Percentiles rank a stretch among this genome's conserved stretches.
Evolutionary conservation across 805 yeast genomes (phyloP).

Genomic region (Candida namnaoensis): DNA sequence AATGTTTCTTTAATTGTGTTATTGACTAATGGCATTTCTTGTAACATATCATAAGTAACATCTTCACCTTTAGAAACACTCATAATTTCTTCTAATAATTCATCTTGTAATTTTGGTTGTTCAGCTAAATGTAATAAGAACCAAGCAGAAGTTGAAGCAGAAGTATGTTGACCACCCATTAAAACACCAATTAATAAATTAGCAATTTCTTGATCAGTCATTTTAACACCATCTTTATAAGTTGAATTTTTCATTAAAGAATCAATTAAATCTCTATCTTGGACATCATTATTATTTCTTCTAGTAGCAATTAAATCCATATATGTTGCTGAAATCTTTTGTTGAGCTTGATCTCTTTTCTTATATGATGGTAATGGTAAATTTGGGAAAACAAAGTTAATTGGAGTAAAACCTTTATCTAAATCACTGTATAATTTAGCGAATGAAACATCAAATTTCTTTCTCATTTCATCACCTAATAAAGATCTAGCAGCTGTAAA

Average conservation of each 20-base stretch:
- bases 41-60: conserved; percentile 74
- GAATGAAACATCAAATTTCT: conserved; percentile 69
- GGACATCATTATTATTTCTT: conserved; percentile 67
- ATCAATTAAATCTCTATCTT: conserved; percentile 84
- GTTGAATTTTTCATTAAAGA: conserved; percentile 73
- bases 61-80: conserved; percentile 52
- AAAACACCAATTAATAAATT: conserved; percentile 88
- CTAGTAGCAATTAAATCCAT: conserved; percentile 69
- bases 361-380: conserved; percentile 82
- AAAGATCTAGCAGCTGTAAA: conserved; percentile 92
- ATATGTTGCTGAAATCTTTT: conserved; percentile 71
- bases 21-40: conserved; percentile 72
- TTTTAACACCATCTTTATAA: conserved; percentile 87
- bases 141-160: conserved; percentile 96
- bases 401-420: conserved; percentile 94
- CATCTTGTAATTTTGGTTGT: conserved; percentile 77
- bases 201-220: conserved; percentile 95
- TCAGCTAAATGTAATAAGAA: conserved; percentile 84
- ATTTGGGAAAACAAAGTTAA: conserved; percentile 92
- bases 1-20: conserved; percentile 86
- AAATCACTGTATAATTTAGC: conserved; percentile 84
- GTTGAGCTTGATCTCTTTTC: conserved; percentile 84
- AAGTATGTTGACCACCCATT: conserved; percentile 99
- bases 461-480: conserved; percentile 87
- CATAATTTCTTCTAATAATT: conserved; percentile 67